phyloP scores from a whole-genome alignment of 768 basidiomycete species.

The Auricularia sp. region DNA sequence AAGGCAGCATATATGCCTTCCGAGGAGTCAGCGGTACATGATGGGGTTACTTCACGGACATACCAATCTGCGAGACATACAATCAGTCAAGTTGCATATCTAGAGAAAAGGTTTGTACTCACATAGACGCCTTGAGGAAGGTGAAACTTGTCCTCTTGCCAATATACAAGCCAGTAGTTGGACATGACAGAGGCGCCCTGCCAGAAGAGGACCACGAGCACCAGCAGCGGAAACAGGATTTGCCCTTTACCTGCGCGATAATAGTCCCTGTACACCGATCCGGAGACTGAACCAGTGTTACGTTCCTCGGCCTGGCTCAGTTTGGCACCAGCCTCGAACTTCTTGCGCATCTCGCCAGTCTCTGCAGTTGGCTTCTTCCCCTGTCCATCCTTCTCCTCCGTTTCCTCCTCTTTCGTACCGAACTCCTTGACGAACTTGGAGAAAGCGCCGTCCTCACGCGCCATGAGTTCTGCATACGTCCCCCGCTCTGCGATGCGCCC shows the following conservation, averaged over 20 bases:
- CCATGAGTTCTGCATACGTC: constrained; percentile 64
- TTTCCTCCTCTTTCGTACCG: constrained; percentile 53
- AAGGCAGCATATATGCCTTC: constrained; percentile 52
- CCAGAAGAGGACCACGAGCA: constrained; percentile 49
- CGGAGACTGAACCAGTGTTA: constrained; percentile 60
- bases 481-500: constrained; percentile 75
- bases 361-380: constrained; percentile 25
- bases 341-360: constrained; percentile 27
- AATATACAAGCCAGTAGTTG: constrained; percentile 79
- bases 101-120: constrained; percentile 16
- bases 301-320: constrained; percentile 83
- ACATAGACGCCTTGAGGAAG: constrained; percentile 61
- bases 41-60: too few relatives aligned
- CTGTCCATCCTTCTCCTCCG: constrained; percentile 34
- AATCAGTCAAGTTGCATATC: too few relatives aligned
- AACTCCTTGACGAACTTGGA: constrained; percentile 68
- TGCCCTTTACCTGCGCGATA: constrained; percentile 58
- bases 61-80: constrained; percentile 50
- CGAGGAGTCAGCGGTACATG: too few relatives aligned
- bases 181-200: constrained; percentile 66
- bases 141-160: constrained; percentile 52
- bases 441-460: constrained; percentile 49
- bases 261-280: constrained; percentile 40
- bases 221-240: constrained; percentile 54
- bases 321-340: constrained; percentile 33